Percentiles rank a stretch among this genome's conserved stretches.
Evolutionary conservation across 495 filamentous ascomycete species (phyloP).

Genomic region (Tuber umbilicatum): DNA sequence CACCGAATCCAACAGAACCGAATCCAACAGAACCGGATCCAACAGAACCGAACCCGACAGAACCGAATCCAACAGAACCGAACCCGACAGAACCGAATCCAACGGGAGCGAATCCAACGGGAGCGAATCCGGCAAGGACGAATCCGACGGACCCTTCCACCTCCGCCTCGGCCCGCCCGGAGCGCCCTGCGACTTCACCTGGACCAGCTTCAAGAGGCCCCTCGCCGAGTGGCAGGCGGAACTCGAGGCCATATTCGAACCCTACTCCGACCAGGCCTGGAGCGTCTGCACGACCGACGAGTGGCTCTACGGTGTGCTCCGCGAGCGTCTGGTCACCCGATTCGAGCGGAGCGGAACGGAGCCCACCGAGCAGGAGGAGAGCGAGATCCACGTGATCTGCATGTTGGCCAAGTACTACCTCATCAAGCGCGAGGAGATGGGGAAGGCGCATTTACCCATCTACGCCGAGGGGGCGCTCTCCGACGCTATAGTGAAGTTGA

Average conservation of each 20-base stretch:
- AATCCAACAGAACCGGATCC: not conserved
- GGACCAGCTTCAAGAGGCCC: not conserved
- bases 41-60: not conserved
- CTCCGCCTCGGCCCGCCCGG: not conserved
- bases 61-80: no score
- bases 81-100: no score
- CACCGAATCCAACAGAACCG: not conserved
- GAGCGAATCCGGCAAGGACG: fast-evolving
- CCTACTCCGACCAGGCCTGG: not conserved
- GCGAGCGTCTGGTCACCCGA: not conserved
- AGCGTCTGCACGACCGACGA: not conserved
- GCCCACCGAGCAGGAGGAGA: not conserved
- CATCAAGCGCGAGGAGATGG: not conserved
- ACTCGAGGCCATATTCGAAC: not conserved
- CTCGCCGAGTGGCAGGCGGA: not conserved
- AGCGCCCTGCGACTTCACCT: not conserved
- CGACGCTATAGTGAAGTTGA: not conserved
- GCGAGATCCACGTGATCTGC: not conserved
- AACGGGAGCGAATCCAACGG: not conserved
- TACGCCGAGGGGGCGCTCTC: not conserved
- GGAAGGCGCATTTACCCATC: not conserved
- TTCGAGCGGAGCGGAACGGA: not conserved
- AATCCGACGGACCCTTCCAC: not conserved
- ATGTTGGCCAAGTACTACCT: not conserved
- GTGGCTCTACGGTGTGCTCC: not conserved